A percentile compares a stretch with the other conserved stretches of the same genome.
Conservation (phyloP, 1,284 basidiomycete species). For the Rhodofomes roseus region DNA sequence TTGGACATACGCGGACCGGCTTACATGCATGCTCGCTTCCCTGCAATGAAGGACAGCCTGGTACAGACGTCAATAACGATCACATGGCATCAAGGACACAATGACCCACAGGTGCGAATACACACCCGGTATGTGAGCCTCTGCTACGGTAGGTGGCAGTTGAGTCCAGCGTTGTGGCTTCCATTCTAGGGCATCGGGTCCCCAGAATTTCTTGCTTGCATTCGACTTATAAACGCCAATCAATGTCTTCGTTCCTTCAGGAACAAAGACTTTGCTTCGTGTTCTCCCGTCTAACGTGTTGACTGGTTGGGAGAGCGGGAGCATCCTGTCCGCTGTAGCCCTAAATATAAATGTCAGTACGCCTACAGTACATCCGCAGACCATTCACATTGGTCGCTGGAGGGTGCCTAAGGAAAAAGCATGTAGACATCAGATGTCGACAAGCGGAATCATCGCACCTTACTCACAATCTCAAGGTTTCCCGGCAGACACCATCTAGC, state of each 20-base stretch:
- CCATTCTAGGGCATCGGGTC: constrained; percentile 1
- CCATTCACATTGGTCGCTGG: neutral
- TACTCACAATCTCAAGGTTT: neutral
- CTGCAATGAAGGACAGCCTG: neutral
- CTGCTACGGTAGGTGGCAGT: neutral
- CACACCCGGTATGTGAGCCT: neutral
- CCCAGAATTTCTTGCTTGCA: constrained; percentile 12
- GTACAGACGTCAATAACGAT: neutral
- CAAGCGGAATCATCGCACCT: neutral
- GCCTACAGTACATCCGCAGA: constrained; percentile 2
- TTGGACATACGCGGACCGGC: too few species aligned
- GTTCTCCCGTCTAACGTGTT: constrained; percentile 6
- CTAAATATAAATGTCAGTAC: constrained; percentile 35
- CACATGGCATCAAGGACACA: neutral
- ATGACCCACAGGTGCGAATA: neutral
- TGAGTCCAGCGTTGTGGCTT: neutral
- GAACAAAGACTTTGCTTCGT: constrained; percentile 31
- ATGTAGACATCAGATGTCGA: neutral
- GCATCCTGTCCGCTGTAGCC: constrained; percentile 32
- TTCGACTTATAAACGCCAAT: constrained; percentile 42
- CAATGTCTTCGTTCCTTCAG: constrained; percentile 39
- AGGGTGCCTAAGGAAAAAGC: neutral
- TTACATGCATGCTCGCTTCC: neutral
- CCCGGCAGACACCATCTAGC: constrained; percentile 5
- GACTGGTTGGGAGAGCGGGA: constrained; percentile 9